Base-by-base conservation (phyloP, 2,329 filamentous ascomycete species). In the Microsporum canis region DNA sequence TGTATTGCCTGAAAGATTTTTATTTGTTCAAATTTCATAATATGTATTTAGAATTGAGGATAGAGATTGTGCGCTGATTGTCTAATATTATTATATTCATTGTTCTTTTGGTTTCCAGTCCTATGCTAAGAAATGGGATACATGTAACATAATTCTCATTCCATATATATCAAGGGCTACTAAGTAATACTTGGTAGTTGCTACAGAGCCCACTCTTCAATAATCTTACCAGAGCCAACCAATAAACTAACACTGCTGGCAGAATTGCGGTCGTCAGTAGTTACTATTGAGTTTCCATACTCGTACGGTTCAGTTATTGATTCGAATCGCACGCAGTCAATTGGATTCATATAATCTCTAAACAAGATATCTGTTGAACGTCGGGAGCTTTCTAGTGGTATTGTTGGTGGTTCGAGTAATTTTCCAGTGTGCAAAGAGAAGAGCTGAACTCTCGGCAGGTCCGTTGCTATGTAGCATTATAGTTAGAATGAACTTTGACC, bases 371-470 rank as follows among this genome's bases (percentile, higher is more conserved):
- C 29, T 27, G 34, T 6, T 34, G 38, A 27, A 38, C 43, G 29
- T 29, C 34, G 8, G 57, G 49, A 34, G 6, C 5, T 47, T 2
- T 47, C 7, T 36, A 12, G 5, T 5, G n/a, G 27, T 49, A 27
- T 49, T 23, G 57, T 7, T 27, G 43, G 23, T 2, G 60, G 45
- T n/a, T 60, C 29, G 0, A 76, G 66, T 8, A 69, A 63, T n/a
- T 68, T 66, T 2, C 74, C 74, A 2, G 71, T 73, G 1, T 66
- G 67, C 17, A 76, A 66, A 14, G 74, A 76, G 65, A 72, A 75
- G 1, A 76, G 66, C 34, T 73, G 71, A 23, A 76, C 67, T 55
- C 61, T 71, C 8, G 64, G 63, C n/a, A 71, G 64, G 39, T 73
- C 66, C 38, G 72, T 71, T 8, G 69, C 73, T 75, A 47, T 56